phyloP scores from a whole-genome alignment of 495 filamentous ascomycete species.

The Amorphotheca resinae region DNA sequence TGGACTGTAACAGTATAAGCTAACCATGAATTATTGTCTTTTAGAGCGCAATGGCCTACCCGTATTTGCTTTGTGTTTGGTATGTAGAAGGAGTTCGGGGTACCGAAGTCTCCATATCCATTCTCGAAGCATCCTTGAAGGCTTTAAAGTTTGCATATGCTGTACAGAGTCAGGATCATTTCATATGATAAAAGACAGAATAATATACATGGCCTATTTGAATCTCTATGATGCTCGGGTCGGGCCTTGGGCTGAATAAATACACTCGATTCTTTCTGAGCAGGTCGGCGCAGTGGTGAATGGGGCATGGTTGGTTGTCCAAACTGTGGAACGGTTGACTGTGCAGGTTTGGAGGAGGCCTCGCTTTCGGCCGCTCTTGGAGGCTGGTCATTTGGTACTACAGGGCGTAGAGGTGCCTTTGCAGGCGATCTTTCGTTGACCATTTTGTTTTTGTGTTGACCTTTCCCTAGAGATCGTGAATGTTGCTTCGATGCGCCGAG shows the following conservation, averaged over 20 bases:
- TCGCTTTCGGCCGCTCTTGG: background rate
- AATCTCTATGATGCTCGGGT: constrained; percentile 17
- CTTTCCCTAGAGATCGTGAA: background rate
- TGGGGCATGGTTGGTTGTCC: constrained; percentile 17
- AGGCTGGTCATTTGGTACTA: constrained; percentile 9
- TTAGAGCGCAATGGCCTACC: constrained; percentile 1
- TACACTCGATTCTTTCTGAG: constrained; percentile 9
- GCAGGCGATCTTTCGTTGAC: constrained; percentile 22
- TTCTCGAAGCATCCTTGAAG: constrained; percentile 11
- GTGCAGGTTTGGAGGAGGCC: constrained; percentile 2
- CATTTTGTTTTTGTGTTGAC: constrained; percentile 10
- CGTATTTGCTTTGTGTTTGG: constrained; percentile 1
- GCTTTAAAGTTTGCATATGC: constrained; percentile 16
- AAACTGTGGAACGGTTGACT: constrained; percentile 13
- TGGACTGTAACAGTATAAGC: background rate
- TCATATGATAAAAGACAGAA: background rate
- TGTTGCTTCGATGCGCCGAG: constrained; percentile 3
- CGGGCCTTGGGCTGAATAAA: constrained; percentile 18
- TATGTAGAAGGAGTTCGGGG: constrained; percentile 10
- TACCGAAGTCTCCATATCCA: constrained; percentile 11
- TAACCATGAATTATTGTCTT: background rate
- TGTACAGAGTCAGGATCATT: background rate
- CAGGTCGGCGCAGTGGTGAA: constrained; percentile 13
- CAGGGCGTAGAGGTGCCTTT: constrained; percentile 13
- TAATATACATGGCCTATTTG: constrained; percentile 1